These are phyloP conservation scores for Anastatica hierochuntica DNA, from an alignment of 345 rosid species.

Conservation along the genomic window DNA sequence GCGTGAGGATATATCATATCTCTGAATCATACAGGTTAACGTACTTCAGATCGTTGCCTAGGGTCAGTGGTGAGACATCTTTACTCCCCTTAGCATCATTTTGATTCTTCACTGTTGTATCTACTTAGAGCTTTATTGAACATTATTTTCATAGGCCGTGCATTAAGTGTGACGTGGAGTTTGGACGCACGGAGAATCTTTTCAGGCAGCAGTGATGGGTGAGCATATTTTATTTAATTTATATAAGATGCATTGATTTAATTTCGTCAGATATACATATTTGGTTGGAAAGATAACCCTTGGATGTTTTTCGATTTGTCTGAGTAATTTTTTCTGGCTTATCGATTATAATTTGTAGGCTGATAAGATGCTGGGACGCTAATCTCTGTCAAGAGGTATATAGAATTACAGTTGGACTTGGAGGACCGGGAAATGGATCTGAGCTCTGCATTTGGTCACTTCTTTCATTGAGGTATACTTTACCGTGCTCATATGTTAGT, in stretches of 20 bases:
- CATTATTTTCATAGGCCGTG: constrained; percentile 49
- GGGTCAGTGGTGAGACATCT: constrained; percentile 92
- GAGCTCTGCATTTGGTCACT: constrained; percentile 89
- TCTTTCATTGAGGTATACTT: constrained; percentile 61
- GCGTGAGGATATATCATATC: constrained; percentile 54
- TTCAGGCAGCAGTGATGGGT: constrained; percentile 97
- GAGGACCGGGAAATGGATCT: constrained; percentile 62
- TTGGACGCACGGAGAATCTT: constrained; percentile 47
- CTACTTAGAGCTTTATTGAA: constrained; percentile 7
- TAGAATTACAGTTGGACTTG: constrained; percentile 81
- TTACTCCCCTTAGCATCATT: constrained; percentile 9
- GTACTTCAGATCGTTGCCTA: constrained; percentile 64
- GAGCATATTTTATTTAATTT: constrained; percentile 24
- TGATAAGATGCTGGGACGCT: constrained; percentile 91
- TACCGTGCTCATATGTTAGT: not conserved
- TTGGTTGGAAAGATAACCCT: not conserved
- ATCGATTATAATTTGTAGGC: constrained; percentile 48
- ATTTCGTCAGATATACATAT: too few species aligned
- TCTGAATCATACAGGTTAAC: constrained; percentile 44
- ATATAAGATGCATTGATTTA: too few species aligned
- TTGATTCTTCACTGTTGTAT: constrained; percentile 5
- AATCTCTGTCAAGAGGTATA: constrained; percentile 55
- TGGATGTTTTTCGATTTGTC: not conserved
- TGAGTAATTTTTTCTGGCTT: not conserved
- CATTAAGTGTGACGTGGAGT: constrained; percentile 75